Percentiles rank a stretch among this genome's conserved stretches.
Evolutionary conservation across 768 basidiomycete genomes (phyloP).

Genomic region (Ramaria rubella): DNA sequence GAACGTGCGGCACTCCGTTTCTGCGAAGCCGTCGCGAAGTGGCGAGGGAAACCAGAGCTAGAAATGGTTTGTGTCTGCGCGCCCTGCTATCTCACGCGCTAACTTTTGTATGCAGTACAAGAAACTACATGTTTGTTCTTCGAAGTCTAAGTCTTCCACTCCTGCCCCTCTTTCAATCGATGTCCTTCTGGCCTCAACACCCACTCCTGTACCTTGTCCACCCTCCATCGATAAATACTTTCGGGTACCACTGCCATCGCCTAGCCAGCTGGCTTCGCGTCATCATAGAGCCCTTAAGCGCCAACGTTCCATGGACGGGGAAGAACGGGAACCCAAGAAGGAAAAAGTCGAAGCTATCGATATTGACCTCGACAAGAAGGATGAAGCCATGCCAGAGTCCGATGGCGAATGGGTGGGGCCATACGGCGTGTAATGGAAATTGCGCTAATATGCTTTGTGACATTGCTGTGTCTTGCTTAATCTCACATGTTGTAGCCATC

Average conservation of each 20-base stretch:
- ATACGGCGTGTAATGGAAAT: slow-evolving; percentile 11
- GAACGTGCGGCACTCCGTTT: slow-evolving; percentile 73
- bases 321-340: slow-evolving; percentile 7
- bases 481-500: neutral
- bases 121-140: neutral
- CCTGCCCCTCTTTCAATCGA: slow-evolving; percentile 7
- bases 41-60: slow-evolving; percentile 81
- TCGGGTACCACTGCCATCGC: neutral
- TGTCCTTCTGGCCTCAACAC: slow-evolving; percentile 6
- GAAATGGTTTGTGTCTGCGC: slow-evolving; percentile 19
- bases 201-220: neutral
- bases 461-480: neutral
- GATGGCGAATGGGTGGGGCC: slow-evolving; percentile 13
- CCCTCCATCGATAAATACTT: slow-evolving; percentile 9
- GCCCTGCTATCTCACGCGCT: no score
- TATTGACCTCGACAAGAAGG: neutral
- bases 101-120: neutral
- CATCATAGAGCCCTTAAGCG: neutral
- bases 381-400: neutral
- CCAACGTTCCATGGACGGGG: slow-evolving; percentile 2
- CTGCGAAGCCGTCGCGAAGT: slow-evolving; percentile 73
- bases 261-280: neutral
- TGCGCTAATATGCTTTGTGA: neutral
- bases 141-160: neutral
- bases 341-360: slow-evolving; percentile 2